Evolutionary conservation across 208 protist genomes (phyloP), one percentile per base, ranked within the genome.

Genomic region (Acanthamoeba lenticulata): DNA sequence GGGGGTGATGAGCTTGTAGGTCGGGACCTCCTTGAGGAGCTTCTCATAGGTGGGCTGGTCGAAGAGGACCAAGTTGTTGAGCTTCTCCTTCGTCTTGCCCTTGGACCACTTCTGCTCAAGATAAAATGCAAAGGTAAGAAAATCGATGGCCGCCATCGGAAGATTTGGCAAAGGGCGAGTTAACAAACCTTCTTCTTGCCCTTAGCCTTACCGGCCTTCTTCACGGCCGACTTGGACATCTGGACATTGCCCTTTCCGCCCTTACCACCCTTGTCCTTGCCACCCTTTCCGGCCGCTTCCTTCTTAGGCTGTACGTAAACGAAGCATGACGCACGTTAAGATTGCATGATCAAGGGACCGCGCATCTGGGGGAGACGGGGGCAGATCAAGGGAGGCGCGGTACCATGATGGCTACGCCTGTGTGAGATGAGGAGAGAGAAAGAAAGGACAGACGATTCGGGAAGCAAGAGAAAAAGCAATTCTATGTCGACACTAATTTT

Each of bases 61-160:
- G 94, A 98, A 97, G 72, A 98, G 94, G 44, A 98, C 95, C 1
- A 94, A 60, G 95, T 98, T 98, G 90, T 97, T 92, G 44, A 97
- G 95, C 96, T 98, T 98, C 72, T 98, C 97, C 81, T 95, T 96
- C 24, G 95, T 94, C 95, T 98, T 98, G 65, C 96, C 97, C 95
- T 98, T 98, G 21, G 94, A 96, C 97, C 97, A 98, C 95, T 98
- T 98, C 96, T 97, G 90, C 86, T 62, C 44, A 29, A 72, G 0
- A 40, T 3, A 55, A 32, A 93, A 36, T n/a, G 11, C 11, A 60
- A 38, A 42, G 6, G n/a, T 17, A 11, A 42, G 15, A 89, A 85
- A 65, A 85, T 34, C 34, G 38, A 3, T 24, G 0, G 89, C 7
- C 34, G 0, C 19, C 9, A 2, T 3, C 13, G 24, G 2, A 52